Percentiles rank a stretch among this genome's conserved stretches.
phyloP scores from a whole-genome alignment of 2,329 filamentous ascomycete genomes.

The Venturiaceae sp. region DNA sequence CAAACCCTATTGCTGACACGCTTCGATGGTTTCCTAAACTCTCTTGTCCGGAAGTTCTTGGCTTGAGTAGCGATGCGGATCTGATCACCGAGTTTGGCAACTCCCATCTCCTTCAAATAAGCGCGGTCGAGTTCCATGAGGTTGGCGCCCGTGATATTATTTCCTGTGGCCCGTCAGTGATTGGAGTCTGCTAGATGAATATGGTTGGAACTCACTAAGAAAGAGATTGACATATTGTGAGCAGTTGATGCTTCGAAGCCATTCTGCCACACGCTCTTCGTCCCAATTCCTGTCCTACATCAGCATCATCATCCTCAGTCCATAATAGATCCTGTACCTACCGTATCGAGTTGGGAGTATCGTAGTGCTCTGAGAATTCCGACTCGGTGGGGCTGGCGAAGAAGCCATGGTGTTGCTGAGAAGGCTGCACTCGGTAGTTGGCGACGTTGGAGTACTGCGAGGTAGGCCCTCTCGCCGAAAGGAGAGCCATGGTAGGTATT shows the following conservation, averaged over 20 bases:
- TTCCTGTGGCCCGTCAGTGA: slow-evolving; percentile 38
- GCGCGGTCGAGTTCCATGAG: slow-evolving; percentile 95
- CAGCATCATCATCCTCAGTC: not conserved
- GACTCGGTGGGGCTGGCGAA: slow-evolving; percentile 84
- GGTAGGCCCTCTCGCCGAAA: slow-evolving; percentile 9
- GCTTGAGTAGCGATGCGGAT: slow-evolving; percentile 61
- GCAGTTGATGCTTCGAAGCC: slow-evolving; percentile 84
- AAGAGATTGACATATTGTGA: slow-evolving; percentile 89
- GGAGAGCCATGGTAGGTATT: slow-evolving; percentile 7
- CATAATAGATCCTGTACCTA: slow-evolving; percentile 14
- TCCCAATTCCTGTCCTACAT: slow-evolving; percentile 56
- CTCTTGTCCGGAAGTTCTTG: slow-evolving; percentile 38
- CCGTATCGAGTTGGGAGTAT: slow-evolving; percentile 54
- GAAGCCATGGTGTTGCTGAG: slow-evolving; percentile 35
- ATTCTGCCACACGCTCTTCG: slow-evolving; percentile 84
- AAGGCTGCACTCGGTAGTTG: slow-evolving; percentile 23
- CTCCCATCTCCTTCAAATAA: slow-evolving; percentile 93
- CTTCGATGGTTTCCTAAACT: slow-evolving; percentile 47
- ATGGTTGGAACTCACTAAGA: slow-evolving; percentile 38
- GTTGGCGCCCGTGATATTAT: slow-evolving; percentile 97
- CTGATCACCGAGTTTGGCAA: slow-evolving; percentile 94
- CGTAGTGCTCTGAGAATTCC: slow-evolving; percentile 73
- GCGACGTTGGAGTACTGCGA: slow-evolving; percentile 3
- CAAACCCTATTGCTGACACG: slow-evolving; percentile 65
- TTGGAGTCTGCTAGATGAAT: slow-evolving; percentile 13